These are phyloP conservation scores for Xylaria sp. DNA, from an alignment of 2,329 filamentous ascomycete species.

Conservation along the genomic window DNA sequence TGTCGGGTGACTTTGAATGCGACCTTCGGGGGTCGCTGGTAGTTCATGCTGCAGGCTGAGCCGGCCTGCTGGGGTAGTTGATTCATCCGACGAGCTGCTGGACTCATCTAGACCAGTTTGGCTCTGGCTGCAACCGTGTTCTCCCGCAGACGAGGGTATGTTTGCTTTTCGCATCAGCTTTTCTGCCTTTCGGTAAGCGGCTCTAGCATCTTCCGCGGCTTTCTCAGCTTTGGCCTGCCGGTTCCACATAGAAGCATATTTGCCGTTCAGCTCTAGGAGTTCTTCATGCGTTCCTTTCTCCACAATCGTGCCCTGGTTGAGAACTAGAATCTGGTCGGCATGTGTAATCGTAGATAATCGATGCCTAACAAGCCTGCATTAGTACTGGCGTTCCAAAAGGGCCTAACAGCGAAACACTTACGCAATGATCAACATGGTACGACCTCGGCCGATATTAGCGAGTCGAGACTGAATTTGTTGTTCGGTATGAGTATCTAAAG, in stretches of 20 bases:
- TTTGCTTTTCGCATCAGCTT: constrained; percentile 63
- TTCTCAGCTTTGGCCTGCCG: constrained; percentile 85
- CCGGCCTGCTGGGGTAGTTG: constrained; percentile 38
- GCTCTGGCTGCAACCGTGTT: constrained; percentile 45
- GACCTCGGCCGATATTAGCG: constrained; percentile 81
- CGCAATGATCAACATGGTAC: constrained; percentile 95
- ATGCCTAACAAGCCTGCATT: constrained; percentile 62
- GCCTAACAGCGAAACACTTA: constrained; percentile 58
- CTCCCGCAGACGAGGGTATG: constrained; percentile 52
- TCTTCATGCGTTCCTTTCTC: constrained; percentile 84
- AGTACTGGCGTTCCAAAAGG: constrained; percentile 30
- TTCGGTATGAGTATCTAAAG: constrained; percentile 90
- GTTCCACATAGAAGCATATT: constrained; percentile 88
- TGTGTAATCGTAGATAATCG: constrained; percentile 87
- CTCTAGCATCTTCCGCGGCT: constrained; percentile 69
- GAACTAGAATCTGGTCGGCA: constrained; percentile 85
- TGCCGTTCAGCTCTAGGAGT: constrained; percentile 74
- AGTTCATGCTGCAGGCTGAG: constrained; percentile 37
- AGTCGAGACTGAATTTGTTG: constrained; percentile 92
- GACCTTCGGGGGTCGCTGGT: constrained; percentile 27
- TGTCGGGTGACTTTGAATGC: constrained; percentile 10
- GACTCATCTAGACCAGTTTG: constrained; percentile 56
- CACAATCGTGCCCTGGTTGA: constrained; percentile 79
- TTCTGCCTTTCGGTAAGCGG: constrained; percentile 55
- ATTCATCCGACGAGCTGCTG: constrained; percentile 51